Evolutionary conservation across 371 early-diverging fungal species (phyloP).

Genomic region (Mucor ambiguus): DNA sequence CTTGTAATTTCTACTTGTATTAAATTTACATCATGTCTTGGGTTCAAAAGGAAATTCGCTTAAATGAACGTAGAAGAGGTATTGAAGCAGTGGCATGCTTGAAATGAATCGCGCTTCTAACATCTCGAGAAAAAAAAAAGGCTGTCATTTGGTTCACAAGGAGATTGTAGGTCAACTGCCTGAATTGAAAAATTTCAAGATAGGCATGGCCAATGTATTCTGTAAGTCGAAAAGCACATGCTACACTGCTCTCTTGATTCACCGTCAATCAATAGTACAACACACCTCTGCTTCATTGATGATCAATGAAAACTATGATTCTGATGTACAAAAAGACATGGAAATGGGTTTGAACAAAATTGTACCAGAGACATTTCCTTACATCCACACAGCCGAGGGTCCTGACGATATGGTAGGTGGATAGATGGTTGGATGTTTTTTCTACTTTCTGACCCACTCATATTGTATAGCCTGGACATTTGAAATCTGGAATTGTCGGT

Average conservation of each 20-base stretch:
- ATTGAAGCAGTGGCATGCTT: background rate
- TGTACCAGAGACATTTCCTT: conserved; percentile 75
- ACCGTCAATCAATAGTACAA: conserved; percentile 57
- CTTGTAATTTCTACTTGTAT: background rate
- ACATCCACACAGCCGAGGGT: conserved; percentile 80
- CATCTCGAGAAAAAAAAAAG: conserved; percentile 28
- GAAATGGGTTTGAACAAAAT: conserved; percentile 63
- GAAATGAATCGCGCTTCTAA: background rate
- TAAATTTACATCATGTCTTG: conserved; percentile 55
- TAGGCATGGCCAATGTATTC: conserved; percentile 90
- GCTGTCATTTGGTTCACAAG: conserved; percentile 81
- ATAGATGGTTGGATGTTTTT: conserved; percentile 1
- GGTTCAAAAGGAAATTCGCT: conserved; percentile 62
- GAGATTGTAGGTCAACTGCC: conserved; percentile 69
- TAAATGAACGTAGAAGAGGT: conserved; percentile 60
- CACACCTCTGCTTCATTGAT: conserved; percentile 91
- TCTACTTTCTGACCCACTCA: background rate
- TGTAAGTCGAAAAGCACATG: conserved; percentile 43
- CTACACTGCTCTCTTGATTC: background rate
- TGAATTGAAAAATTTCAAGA: conserved; percentile 65
- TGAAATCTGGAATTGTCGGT: conserved; percentile 85
- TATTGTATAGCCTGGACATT: conserved; percentile 76
- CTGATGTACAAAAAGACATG: conserved; percentile 83
- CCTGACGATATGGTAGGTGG: conserved; percentile 51
- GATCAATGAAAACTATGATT: conserved; percentile 86